phyloP scores from a whole-genome alignment of 2,329 filamentous ascomycete genomes.

The Aspergillus thermomutatus region DNA sequence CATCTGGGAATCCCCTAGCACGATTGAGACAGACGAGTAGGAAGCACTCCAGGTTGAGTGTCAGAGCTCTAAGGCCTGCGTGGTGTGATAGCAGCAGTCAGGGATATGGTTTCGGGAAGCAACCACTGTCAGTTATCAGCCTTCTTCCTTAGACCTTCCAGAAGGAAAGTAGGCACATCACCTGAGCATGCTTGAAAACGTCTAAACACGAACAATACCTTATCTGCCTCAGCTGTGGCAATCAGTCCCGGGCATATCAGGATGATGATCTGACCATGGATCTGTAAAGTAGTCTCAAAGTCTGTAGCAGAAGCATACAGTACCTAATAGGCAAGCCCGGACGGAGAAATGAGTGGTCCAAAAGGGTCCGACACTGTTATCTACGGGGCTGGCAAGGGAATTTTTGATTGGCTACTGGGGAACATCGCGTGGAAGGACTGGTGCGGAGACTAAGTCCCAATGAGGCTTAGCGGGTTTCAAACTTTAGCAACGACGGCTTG shows the following conservation, averaged over 20 bases:
- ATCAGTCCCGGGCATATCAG: neutral
- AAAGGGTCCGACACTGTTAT: neutral
- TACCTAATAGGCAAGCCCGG: neutral
- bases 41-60: neutral
- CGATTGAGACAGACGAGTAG: constrained; percentile 2
- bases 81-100: neutral
- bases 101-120: neutral
- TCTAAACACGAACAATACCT: neutral
- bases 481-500: neutral
- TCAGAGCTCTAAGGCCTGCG: neutral
- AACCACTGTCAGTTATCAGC: neutral
- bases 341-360: neutral
- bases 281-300: neutral
- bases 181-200: neutral
- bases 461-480: neutral
- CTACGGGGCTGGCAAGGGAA: neutral
- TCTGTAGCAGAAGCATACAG: neutral
- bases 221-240: neutral
- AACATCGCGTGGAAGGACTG: neutral
- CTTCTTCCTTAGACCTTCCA: neutral
- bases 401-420: neutral
- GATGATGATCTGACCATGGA: neutral
- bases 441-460: neutral
- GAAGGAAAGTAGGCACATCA: neutral
- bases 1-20: constrained; percentile 10